Evolutionary conservation across 441 rosid genomes (phyloP).

Genomic region (Croton setiger): DNA sequence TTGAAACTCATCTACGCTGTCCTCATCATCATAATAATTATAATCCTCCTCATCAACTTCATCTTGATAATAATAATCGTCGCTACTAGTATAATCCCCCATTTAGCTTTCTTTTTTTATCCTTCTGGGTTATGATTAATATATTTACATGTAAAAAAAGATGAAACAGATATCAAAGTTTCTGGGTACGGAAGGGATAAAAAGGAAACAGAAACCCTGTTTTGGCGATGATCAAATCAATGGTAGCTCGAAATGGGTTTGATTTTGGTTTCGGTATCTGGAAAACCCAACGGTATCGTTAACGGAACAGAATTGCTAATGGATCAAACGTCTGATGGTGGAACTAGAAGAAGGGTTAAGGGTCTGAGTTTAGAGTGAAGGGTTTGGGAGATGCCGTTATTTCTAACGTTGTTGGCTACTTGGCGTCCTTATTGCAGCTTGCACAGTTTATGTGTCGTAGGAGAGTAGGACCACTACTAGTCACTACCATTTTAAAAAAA

Average conservation of each 20-base stretch:
- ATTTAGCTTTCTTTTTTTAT: not conserved
- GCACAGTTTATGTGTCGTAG: no score
- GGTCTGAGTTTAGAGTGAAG: not conserved
- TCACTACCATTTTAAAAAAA: no score
- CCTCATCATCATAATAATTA: conserved; percentile 15
- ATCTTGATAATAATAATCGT: conserved; percentile 18
- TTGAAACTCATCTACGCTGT: conserved; percentile 11
- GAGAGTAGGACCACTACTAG: no score
- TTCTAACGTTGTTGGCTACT: not conserved
- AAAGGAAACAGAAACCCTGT: no score
- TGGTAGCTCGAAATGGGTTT: not conserved
- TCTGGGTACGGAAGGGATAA: not conserved
- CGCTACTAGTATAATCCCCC: conserved; percentile 25
- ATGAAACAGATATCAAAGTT: not conserved
- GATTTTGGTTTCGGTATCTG: not conserved
- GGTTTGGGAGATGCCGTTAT: not conserved
- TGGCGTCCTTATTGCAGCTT: no score
- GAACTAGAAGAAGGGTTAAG: no score
- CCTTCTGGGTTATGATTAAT: no score
- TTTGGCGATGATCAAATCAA: not conserved
- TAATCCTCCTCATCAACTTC: conserved; percentile 8
- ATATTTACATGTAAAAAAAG: not conserved
- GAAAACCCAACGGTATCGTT: not conserved
- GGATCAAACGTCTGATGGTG: not conserved
- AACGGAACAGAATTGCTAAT: not conserved